Base-by-base conservation (phyloP, 306 rosid species). In the Prunus salicina region DNA sequence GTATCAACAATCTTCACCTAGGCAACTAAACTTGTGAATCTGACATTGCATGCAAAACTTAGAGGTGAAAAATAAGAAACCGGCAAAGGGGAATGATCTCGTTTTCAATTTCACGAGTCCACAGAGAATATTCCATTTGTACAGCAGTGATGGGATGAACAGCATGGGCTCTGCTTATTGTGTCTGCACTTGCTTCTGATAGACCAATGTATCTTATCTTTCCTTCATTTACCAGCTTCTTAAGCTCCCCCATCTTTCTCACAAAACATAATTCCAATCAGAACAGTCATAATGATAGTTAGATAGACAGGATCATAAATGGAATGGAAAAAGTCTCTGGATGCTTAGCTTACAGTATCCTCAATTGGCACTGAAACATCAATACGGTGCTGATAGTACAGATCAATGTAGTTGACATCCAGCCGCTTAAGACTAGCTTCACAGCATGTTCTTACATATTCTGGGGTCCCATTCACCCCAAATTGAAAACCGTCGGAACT, bases 121-220 rank as follows among this genome's bases (percentile, higher is more conserved):
- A 91, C n/a, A 89, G 47, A 46, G 96, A 91, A 78, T 86, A 91
- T 77, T 91, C 96, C 92, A 87, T 91, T 80, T 91, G 82, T 72
- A 89, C 76, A 70, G 96, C 93, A 63, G 93, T 89, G 71, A 91
- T 86, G 76, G 92, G 96, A 84, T 89, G 90, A 73, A 88, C 89
- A 8, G 89, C 86, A 20, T 91, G 86, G n/a, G 91, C 91, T 77
- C 93, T 89, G 74, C 72, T 85, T 69, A 91, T 84, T 57, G 91
- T 89, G 82, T 89, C 89, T 8, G 78, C 74, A 61, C 76, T 88
- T 52, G 92, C 87, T 72, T 89, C 92, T 0, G 90, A 89, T 24
- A 89, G 58, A 25, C 90, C 92, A 76, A 91, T 81, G 73, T 84
- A 86, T 67, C 72, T 89, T 67, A 89, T 80, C 81, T 91, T 91